Evolutionary conservation across 148 eudicot species (phyloP), one percentile per base, ranked within the genome.

Genomic region (Amaranthus palmeri): DNA sequence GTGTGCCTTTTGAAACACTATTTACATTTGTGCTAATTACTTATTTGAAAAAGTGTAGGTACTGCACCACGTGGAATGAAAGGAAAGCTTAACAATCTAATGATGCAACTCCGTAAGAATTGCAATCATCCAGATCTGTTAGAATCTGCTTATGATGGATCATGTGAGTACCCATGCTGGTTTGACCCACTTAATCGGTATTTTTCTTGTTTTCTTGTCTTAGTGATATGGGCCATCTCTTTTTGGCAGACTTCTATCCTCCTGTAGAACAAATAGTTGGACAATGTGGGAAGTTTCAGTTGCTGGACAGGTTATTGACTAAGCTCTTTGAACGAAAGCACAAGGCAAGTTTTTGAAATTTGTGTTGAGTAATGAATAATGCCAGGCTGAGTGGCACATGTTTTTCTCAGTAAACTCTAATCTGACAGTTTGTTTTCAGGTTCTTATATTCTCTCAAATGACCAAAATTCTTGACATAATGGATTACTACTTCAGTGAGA

Each of bases 61-160:
- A 61, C 72, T 83, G 85, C 86, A 86, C 91, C 87, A 43, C 82
- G 85, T 80, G 89, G 92, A 43, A 69, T 88, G 77, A 96, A 80
- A 77, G 92, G 87, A 70, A 92, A 77, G 82, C 91, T 96, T 42
- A 86, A 86, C 51, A 92, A 96, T 76, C 44, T 96, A 78, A 88
- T 96, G 93, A n/a, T 96, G 83, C 99, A 96, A 74, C 96, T 96
- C 25, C 78, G 99, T 74, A 96, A 96, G 80, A 88, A 86, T 78
- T 96, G 99, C 86, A 87, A 90, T 83, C 99, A 96, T 83, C 99
- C 99, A 18, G 97, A 92, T 83, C 96, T 96, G 11, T 72, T 96
- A 83, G 87, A 90, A 81, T 87, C 99, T 13, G 86, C 78, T 18
- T 92, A 82, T 81, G 85, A 88, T 84, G 95, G 90, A 61, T 83